Percentiles rank a stretch among this genome's conserved stretches.
Evolutionary conservation across 2,329 filamentous ascomycete genomes (phyloP).

Genomic region (Cadophora luteo-olivacea): DNA sequence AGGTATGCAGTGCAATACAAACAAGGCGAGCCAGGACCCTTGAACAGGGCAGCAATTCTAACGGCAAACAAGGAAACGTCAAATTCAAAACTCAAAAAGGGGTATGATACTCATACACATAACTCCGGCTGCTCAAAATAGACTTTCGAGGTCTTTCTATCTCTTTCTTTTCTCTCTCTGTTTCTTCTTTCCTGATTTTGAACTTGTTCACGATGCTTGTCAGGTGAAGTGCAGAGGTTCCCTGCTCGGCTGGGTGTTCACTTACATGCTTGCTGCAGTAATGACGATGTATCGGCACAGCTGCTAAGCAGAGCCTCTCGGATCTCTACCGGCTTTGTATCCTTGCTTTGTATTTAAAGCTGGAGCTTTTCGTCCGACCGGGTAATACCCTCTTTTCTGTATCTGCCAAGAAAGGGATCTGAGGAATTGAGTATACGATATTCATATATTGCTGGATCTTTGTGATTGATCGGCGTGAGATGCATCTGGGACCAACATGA

Average conservation of each 20-base stretch:
- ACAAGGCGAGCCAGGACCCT: conserved; percentile 9
- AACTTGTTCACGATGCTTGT: too few species aligned
- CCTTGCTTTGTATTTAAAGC: neutral
- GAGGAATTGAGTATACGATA: neutral
- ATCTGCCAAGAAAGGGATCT: neutral
- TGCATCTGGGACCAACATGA: too few species aligned
- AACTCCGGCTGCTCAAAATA: neutral
- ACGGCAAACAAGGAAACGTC: neutral
- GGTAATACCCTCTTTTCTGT: neutral
- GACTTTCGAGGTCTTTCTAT: neutral
- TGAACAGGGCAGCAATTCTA: neutral
- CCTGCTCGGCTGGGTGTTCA: neutral
- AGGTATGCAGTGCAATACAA: neutral
- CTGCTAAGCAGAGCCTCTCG: neutral
- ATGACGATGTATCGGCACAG: neutral
- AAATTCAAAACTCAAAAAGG: neutral
- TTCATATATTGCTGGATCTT: too few species aligned
- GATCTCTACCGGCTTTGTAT: conserved; percentile 1
- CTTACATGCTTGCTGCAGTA: neutral
- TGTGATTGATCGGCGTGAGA: too few species aligned
- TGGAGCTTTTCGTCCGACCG: conserved; percentile 8
- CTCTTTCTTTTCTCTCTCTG: neutral
- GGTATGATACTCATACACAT: neutral
- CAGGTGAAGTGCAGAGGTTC: neutral
- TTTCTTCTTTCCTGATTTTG: neutral